These are phyloP conservation scores for Mycena chlorophos DNA, from an alignment of 768 basidiomycete species.

Conservation along the genomic window DNA sequence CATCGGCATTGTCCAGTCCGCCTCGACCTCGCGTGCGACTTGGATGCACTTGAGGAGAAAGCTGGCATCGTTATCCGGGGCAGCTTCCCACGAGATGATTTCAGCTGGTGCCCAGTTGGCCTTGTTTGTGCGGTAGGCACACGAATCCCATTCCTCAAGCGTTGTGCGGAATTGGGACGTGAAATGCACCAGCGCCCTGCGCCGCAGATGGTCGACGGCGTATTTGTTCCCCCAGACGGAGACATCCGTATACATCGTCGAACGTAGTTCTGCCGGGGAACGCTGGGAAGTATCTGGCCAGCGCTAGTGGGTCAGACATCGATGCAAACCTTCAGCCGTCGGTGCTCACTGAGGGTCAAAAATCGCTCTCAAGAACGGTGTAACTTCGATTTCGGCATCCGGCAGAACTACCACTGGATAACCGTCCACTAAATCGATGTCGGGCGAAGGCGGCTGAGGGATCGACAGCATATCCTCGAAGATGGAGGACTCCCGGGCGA, in stretches of 20 bases:
- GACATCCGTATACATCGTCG: constrained; percentile 1
- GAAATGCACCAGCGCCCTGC: constrained; percentile 8
- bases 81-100: not conserved
- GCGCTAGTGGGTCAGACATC: not conserved
- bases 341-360: constrained; percentile 12
- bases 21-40: constrained; percentile 8
- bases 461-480: constrained; percentile 17
- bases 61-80: not conserved
- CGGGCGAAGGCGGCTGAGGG: constrained; percentile 8
- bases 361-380: constrained; percentile 13
- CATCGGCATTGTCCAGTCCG: not conserved
- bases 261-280: not conserved
- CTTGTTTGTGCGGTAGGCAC: not conserved
- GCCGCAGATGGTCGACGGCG: constrained; percentile 5
- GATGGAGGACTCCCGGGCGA: constrained; percentile 13
- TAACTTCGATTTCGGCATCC: constrained; percentile 12
- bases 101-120: not conserved
- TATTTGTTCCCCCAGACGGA: constrained; percentile 15
- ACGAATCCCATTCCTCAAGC: not conserved
- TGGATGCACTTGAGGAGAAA: not conserved
- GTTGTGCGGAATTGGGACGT: not conserved
- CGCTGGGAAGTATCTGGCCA: constrained; percentile 9
- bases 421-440: constrained; percentile 10
- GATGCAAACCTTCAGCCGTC: not conserved
- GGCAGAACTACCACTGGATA: constrained; percentile 11